These are phyloP conservation scores for Rhododendron ferrugineum DNA, from an alignment of 148 eudicot species.

Conservation along the genomic window DNA sequence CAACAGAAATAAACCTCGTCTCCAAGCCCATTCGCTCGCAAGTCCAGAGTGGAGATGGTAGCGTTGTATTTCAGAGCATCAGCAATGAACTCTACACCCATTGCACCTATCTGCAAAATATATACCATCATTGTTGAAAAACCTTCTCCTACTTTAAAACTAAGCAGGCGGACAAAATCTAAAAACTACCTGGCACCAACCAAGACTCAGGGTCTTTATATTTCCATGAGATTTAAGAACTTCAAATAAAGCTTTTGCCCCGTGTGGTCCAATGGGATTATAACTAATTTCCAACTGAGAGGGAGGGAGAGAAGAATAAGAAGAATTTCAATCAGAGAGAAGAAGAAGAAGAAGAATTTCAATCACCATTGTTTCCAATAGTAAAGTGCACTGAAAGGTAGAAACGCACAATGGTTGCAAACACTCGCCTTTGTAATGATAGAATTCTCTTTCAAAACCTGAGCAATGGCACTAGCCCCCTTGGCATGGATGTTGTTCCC, in stretches of 20 bases:
- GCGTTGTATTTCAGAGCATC: slow-evolving; percentile 77
- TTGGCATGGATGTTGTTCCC: slow-evolving; percentile 91
- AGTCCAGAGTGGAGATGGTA: slow-evolving; percentile 75
- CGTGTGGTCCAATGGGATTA: slow-evolving; percentile 96
- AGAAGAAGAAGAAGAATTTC: slow-evolving; percentile 2
- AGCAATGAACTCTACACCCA: slow-evolving; percentile 75
- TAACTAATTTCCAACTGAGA: slow-evolving; percentile 76
- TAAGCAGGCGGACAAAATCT: neutral
- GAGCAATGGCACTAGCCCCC: slow-evolving; percentile 68
- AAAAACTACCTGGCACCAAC: slow-evolving; percentile 88
- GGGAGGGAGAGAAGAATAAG: slow-evolving; percentile 7
- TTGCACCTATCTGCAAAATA: slow-evolving; percentile 68
- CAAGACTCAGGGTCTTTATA: slow-evolving; percentile 67
- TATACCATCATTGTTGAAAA: neutral
- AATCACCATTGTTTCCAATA: neutral
- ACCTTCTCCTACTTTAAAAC: neutral
- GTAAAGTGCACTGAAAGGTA: slow-evolving; percentile 1
- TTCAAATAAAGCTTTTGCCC: slow-evolving; percentile 83
- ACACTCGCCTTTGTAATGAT: slow-evolving; percentile 55
- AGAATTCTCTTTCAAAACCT: slow-evolving; percentile 75
- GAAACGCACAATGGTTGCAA: neutral
- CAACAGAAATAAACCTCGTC: slow-evolving; percentile 56
- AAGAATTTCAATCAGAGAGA: neutral
- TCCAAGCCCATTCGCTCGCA: slow-evolving; percentile 87
- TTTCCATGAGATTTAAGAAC: slow-evolving; percentile 93